These are phyloP conservation scores for Trichothecium sympodiale DNA, from an alignment of 2,329 filamentous ascomycete species.

Conservation along the genomic window DNA sequence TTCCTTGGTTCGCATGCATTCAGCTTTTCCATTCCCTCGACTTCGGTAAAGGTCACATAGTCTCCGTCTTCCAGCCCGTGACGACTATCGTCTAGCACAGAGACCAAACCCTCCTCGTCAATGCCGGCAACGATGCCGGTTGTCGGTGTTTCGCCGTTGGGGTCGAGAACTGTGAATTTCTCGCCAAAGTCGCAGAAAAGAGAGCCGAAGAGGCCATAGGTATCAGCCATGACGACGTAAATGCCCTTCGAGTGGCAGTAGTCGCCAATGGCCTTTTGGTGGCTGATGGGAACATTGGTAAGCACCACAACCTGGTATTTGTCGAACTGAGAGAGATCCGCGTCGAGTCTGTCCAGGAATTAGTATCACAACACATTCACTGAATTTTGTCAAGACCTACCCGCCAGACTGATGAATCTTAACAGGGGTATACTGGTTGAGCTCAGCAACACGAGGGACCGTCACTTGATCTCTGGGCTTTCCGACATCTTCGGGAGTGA, in stretches of 20 bases:
- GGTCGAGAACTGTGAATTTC: conserved; percentile 81
- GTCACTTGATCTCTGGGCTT: conserved; percentile 83
- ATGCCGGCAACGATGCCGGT: conserved; percentile 86
- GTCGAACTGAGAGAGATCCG: conserved; percentile 72
- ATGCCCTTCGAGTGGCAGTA: conserved; percentile 94
- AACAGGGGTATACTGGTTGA: conserved; percentile 94
- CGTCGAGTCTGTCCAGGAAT: conserved; percentile 47
- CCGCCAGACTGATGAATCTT: conserved; percentile 54
- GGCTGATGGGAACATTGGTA: conserved; percentile 69
- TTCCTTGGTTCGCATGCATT: conserved; percentile 80
- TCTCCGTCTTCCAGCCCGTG: conserved; percentile 96
- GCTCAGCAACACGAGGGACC: conserved; percentile 78
- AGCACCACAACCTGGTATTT: conserved; percentile 88
- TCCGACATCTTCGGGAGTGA: conserved; percentile 77
- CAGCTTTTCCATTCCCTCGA: conserved; percentile 82
- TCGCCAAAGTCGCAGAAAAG: conserved; percentile 97
- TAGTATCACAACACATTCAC: not conserved
- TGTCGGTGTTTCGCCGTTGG: conserved; percentile 79
- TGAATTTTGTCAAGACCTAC: conserved; percentile 22
- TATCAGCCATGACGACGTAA: conserved; percentile 78
- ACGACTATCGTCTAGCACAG: conserved; percentile 84
- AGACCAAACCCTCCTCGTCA: conserved; percentile 81
- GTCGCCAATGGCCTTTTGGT: conserved; percentile 76
- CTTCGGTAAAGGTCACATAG: conserved; percentile 86
- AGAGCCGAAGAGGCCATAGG: conserved; percentile 85